Evolutionary conservation across 2,329 filamentous ascomycete species (phyloP), one percentile per base, ranked within the genome.

Genomic region (Fusarium avenaceum): DNA sequence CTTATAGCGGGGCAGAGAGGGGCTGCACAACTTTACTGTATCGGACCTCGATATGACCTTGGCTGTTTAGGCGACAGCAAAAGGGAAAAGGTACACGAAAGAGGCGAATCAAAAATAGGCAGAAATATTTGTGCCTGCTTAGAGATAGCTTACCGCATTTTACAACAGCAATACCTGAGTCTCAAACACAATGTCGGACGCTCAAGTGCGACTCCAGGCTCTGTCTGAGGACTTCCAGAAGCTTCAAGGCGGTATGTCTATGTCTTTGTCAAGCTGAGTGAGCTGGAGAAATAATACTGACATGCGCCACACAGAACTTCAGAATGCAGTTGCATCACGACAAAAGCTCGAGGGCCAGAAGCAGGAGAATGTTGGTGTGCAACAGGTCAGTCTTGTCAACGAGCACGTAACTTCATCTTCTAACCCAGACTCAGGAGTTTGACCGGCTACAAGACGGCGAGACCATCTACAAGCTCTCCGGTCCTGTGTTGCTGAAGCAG

Each of bases 321-420:
- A 94, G 78, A 87, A 84, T 43, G 83, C 88, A 19, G 88, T 98
- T 26, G 85, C 89, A 44, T 92, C 93, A 11, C 89, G 94, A 67
- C 94, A 99, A 82, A 96, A 92, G 80, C 89, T 99, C 8, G 94
- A 97, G 78, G 92, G 94, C 8, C 96, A 99, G 80, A 92, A 92
- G 78, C 93, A 97, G 76, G 96, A 99, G 79, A 99, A 98, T 77
- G 82, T 90, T 48, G 90, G 91, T 17, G 96, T 99, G 11, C 89
- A 96, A 78, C 91, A 92, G 81, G 92, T 93, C 72, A 44, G 79
- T 54, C 30, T 11, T 33, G 19, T 30, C 24, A 10, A 48, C 19
- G 26, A 42, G 43, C 14, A 22, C 17, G 26, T 51, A 30, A 35
- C 13, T n/a, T 39, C 30, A 48, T 20, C 28, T 43, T 44, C 62